These are phyloP conservation scores for Chrysoporthe deuterocubensis DNA, from an alignment of 2,329 filamentous ascomycete genomes.

Conservation along the genomic window DNA sequence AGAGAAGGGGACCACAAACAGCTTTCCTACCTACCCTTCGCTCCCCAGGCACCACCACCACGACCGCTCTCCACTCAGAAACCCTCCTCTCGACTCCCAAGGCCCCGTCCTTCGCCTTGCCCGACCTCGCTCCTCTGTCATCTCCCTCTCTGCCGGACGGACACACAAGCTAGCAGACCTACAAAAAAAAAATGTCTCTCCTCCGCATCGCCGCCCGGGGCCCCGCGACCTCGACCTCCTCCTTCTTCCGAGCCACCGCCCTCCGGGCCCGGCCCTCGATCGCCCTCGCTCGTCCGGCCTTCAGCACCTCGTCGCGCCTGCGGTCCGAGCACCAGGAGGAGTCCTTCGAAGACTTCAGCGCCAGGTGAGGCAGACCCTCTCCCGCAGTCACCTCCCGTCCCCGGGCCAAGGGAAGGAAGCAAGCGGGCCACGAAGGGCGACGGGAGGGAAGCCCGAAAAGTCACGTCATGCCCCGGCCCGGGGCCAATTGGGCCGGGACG, in stretches of 20 bases:
- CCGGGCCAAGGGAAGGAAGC: conserved; percentile 2
- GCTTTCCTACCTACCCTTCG: conserved; percentile 9
- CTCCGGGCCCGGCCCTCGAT: conserved; percentile 47
- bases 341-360: conserved; percentile 98
- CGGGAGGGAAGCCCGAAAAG: not conserved
- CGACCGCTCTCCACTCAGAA: conserved; percentile 24
- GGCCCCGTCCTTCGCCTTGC: conserved; percentile 33
- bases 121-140: conserved; percentile 24
- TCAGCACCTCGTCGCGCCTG: conserved; percentile 65
- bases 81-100: conserved; percentile 32
- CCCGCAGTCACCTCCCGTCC: conserved; percentile 23
- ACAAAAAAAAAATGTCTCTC: conserved; percentile 40
- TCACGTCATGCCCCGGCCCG: conserved; percentile 25
- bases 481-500: conserved; percentile 24
- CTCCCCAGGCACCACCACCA: conserved; percentile 15
- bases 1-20: conserved; percentile 8
- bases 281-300: conserved; percentile 55
- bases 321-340: conserved; percentile 80
- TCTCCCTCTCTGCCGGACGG: conserved; percentile 61
- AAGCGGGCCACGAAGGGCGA: not conserved
- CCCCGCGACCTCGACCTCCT: conserved; percentile 55
- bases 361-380: conserved; percentile 72
- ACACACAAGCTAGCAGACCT: conserved; percentile 53
- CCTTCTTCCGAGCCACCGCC: conserved; percentile 66
- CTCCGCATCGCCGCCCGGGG: conserved; percentile 74